phyloP scores from a whole-genome alignment of 257 asterid species.

The Solanum chilense region DNA sequence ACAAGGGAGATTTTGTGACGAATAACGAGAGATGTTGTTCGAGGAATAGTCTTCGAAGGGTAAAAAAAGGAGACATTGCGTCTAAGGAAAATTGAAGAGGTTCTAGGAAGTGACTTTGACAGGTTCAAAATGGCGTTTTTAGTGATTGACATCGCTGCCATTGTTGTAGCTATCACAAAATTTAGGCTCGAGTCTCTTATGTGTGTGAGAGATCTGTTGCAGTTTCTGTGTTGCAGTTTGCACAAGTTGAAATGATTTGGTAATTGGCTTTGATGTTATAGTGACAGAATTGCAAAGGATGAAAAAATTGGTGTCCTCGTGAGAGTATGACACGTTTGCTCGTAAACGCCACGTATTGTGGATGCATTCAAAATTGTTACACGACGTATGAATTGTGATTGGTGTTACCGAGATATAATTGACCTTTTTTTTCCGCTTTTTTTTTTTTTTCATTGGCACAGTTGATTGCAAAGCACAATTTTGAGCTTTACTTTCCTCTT shows the following conservation, averaged over 20 bases:
- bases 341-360: background rate
- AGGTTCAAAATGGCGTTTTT: conserved; percentile 26
- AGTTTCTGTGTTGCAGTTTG: background rate
- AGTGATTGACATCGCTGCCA: conserved; percentile 42
- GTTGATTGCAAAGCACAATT: background rate
- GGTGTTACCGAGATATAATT: background rate
- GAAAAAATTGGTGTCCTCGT: background rate
- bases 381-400: background rate
- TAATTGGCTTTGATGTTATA: background rate
- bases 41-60: conserved; percentile 30
- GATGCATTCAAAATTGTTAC: background rate
- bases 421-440: background rate
- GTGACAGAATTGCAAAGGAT: background rate
- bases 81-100: conserved; percentile 11
- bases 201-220: background rate
- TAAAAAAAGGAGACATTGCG: conserved; percentile 3
- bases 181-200: background rate
- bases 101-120: conserved; percentile 28
- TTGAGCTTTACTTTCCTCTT: no score
- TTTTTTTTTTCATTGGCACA: no score
- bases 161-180: conserved; percentile 4
- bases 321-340: background rate
- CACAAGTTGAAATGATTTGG: background rate
- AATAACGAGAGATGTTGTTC: conserved; percentile 11
- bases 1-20: conserved; percentile 9